phyloP scores from a whole-genome alignment of 2,329 filamentous ascomycete species.

The Penicillium vulpinum region DNA sequence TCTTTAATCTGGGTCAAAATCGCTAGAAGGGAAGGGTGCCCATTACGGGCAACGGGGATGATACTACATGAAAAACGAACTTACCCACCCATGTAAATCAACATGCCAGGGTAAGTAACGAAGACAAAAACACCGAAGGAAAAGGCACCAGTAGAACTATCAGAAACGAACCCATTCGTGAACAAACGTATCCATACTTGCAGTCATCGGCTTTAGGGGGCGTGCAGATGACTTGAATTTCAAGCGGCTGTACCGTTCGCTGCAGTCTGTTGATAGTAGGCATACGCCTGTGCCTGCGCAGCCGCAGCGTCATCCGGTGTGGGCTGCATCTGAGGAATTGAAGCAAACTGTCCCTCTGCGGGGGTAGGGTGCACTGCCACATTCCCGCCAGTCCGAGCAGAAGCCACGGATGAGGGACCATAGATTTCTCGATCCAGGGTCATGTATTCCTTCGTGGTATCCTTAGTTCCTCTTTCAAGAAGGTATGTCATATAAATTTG shows the following conservation, averaged over 20 bases:
- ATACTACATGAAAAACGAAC: slow-evolving; percentile 22
- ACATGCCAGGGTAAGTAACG: slow-evolving; percentile 15
- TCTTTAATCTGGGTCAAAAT: slow-evolving; percentile 20
- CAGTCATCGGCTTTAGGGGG: slow-evolving; percentile 5
- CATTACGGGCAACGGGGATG: slow-evolving; percentile 12
- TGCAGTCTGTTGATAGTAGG: slow-evolving; percentile 34
- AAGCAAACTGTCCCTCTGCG: slow-evolving; percentile 3
- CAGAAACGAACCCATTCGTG: slow-evolving; percentile 9
- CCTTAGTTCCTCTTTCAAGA: slow-evolving; percentile 76
- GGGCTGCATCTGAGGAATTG: slow-evolving; percentile 6
- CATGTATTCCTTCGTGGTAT: slow-evolving; percentile 84
- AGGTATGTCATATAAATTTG: slow-evolving; percentile 80
- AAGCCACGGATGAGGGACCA: slow-evolving; percentile 54
- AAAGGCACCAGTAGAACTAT: background rate
- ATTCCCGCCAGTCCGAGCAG: slow-evolving; percentile 32
- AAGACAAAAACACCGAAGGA: slow-evolving; percentile 10
- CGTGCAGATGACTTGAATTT: slow-evolving; percentile 2
- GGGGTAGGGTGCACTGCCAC: slow-evolving; percentile 13
- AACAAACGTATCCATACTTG: slow-evolving; percentile 13
- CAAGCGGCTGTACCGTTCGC: slow-evolving; percentile 29
- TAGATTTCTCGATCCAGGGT: slow-evolving; percentile 82
- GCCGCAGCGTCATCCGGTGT: slow-evolving; percentile 19
- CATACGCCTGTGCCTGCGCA: slow-evolving; percentile 28
- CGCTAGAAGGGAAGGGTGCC: slow-evolving; percentile 25
- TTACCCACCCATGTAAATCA: slow-evolving; percentile 21